Base-by-base conservation (phyloP, 2,329 filamentous ascomycete species). In the Boeremia exigua region DNA sequence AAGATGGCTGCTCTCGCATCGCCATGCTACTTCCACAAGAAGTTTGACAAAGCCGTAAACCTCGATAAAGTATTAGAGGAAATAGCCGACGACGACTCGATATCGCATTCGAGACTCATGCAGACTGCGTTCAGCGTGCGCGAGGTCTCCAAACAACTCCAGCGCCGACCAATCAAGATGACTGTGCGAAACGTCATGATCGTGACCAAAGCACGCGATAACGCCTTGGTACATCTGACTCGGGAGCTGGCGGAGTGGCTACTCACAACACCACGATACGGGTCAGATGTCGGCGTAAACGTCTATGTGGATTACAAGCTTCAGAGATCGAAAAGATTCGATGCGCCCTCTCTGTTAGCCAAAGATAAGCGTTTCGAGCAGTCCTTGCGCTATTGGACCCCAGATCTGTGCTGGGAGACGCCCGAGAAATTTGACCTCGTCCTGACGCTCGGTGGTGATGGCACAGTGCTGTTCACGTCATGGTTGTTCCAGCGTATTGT, bases 271-370 rank as follows among this genome's bases (percentile, higher is more conserved):
- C 92, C 95, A 11, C 87, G 95, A 43, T 96, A 99, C 73, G 92
- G 92, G 38, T 92, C 86, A 49, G 88, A 95, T 59, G 74, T 95
- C n/a, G 95, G 95, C 12, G 90, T 99, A 49, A 96, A 94, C 68
- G 95, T 99, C 61, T 98, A 96, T 72, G 95, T 99, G n/a, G 95
- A 99, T 76, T 90, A 92, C 62, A 98, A 99, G 79, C 82, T 99
- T 58, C 88, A 88, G 67, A 87, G 87, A 67, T 96, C 92, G 5
- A 93, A 91, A 75, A 90, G 95, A 47, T 99, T 99, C 74, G 87
- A 93, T 68, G 86, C 90, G 2, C 78, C 86, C 4, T 86, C 86
- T 28, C 82, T 99, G 50, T 66, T 94, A 6, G 85, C 86, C 38
- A 85, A 90, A 68, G 87, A 98, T 66, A 81, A 87, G 10, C 87